A percentile compares a stretch with the other conserved stretches of the same genome.
Evolutionary conservation across 1,139 yeast species (phyloP).

Genomic region (Zhuliangozyma parablackwelliae): DNA sequence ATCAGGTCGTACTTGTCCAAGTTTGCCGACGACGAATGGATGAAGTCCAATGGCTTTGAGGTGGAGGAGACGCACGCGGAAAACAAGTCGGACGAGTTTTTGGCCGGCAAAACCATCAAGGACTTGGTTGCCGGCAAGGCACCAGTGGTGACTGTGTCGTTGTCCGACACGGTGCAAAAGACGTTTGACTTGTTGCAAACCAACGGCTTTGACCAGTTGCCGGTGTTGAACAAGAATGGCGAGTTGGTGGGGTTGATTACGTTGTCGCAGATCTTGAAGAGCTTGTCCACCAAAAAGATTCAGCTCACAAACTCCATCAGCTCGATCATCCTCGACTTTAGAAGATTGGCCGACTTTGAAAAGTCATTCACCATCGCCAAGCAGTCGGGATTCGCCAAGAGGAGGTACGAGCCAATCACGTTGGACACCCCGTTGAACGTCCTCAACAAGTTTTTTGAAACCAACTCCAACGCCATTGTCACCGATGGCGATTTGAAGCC

Average conservation of each 20-base stretch:
- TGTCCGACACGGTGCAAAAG: constrained; percentile 56
- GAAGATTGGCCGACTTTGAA: constrained; percentile 65
- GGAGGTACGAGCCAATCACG: constrained; percentile 64
- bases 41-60: constrained; percentile 70
- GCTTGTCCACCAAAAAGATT: constrained; percentile 60
- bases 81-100: constrained; percentile 50
- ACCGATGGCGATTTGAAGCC: constrained; percentile 72
- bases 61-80: constrained; percentile 46
- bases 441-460: constrained; percentile 78
- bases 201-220: constrained; percentile 83
- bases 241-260: constrained; percentile 76
- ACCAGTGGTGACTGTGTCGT: constrained; percentile 75
- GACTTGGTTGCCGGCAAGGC: constrained; percentile 64
- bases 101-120: constrained; percentile 47
- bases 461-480: constrained; percentile 80
- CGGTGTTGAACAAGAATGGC: constrained; percentile 60
- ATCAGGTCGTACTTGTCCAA: constrained; percentile 83
- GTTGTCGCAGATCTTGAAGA: constrained; percentile 66
- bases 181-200: constrained; percentile 70
- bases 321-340: constrained; percentile 68
- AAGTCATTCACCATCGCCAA: constrained; percentile 63
- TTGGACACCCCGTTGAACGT: constrained; percentile 64
- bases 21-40: constrained; percentile 91
- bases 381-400: constrained; percentile 58
- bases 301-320: constrained; percentile 58